Percentiles rank a stretch among this genome's conserved stretches.
Evolutionary conservation across 257 asterid species (phyloP).

Genomic region (Solanum pimpinellifolium): DNA sequence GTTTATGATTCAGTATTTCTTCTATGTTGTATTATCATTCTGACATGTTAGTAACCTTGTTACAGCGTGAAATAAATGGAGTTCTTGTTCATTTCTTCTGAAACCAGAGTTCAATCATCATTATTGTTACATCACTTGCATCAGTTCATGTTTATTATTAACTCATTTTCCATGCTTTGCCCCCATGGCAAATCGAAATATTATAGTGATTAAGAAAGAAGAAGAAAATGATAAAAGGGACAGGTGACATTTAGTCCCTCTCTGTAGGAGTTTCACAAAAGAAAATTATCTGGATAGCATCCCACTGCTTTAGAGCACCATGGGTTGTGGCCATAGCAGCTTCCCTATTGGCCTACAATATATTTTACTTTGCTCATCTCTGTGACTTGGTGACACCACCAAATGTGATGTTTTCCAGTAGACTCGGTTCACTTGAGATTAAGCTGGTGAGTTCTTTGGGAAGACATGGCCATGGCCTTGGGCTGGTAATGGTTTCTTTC

Average conservation of each 20-base stretch:
- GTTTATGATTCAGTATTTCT: background rate
- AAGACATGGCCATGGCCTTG: constrained; percentile 26
- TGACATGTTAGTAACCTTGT: background rate
- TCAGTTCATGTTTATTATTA: background rate
- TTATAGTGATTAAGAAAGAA: background rate
- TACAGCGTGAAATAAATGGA: background rate
- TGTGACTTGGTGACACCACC: constrained; percentile 24
- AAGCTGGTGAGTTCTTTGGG: constrained; percentile 16
- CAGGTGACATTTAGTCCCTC: background rate
- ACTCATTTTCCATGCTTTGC: background rate
- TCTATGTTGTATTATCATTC: background rate
- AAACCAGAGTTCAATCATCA: background rate
- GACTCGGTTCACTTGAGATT: background rate
- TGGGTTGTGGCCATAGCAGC: constrained; percentile 4
- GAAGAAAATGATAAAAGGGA: background rate
- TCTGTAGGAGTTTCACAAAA: background rate
- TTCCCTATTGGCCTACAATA: background rate
- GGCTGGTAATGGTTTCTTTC: background rate
- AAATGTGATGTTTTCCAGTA: constrained; percentile 10
- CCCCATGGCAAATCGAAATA: background rate
- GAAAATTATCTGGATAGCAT: background rate
- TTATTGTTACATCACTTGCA: background rate
- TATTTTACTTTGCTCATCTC: constrained; percentile 2
- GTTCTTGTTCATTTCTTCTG: background rate
- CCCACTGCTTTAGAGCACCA: background rate